These are phyloP conservation scores for Astrothelium macrocarpum DNA, from an alignment of 495 filamentous ascomycete species.

Conservation along the genomic window DNA sequence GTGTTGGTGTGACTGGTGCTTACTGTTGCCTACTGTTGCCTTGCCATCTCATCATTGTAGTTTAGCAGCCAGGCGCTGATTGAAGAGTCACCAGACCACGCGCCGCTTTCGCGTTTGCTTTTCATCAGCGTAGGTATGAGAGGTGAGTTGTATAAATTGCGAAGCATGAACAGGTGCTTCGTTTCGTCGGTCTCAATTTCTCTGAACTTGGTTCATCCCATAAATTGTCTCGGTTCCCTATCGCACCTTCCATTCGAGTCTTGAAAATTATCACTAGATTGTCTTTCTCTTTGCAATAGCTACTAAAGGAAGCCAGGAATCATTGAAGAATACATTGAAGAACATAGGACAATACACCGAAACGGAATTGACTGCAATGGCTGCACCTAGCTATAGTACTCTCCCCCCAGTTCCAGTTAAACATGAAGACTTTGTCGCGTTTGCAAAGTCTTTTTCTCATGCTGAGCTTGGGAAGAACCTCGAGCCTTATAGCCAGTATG, in stretches of 20 bases:
- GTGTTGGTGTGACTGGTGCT: too few species aligned
- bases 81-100: not conserved
- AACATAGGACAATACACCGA: not conserved
- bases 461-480: conserved; percentile 48
- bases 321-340: not conserved
- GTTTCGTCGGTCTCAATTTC: too few species aligned
- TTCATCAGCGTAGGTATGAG: not conserved
- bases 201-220: too few species aligned
- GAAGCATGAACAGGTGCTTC: too few species aligned
- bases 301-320: not conserved
- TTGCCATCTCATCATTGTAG: not conserved
- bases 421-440: conserved; percentile 37
- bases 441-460: conserved; percentile 41
- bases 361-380: not conserved
- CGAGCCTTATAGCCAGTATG: conserved; percentile 58
- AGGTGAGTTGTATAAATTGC: not conserved
- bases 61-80: not conserved
- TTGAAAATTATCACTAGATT: too few species aligned
- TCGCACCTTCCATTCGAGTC: too few species aligned
- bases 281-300: too few species aligned
- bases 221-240: too few species aligned
- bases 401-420: conserved; percentile 36
- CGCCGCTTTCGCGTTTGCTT: not conserved
- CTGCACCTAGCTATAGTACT: not conserved
- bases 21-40: too few species aligned